Evolutionary conservation across 352 stramenopile species (phyloP).

Genomic region (Pythium coloratum): DNA sequence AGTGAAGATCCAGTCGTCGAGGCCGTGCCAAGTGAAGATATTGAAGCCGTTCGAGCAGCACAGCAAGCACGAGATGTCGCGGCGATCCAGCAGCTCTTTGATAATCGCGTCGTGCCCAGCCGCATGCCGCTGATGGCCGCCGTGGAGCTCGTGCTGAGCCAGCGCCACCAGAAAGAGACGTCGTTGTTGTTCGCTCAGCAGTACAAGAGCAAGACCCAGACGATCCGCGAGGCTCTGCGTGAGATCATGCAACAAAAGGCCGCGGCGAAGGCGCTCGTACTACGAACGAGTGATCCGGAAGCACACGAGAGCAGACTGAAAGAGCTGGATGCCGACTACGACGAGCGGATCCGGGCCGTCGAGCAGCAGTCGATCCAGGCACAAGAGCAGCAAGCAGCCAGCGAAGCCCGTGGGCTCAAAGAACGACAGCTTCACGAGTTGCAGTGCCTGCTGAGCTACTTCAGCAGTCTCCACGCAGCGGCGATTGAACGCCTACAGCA

Average conservation of each 20-base stretch:
- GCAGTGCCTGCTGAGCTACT: slow-evolving; percentile 42
- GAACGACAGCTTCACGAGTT: slow-evolving; percentile 49
- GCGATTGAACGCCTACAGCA: slow-evolving; percentile 26
- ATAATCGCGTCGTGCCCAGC: slow-evolving; percentile 40
- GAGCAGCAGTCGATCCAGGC: slow-evolving; percentile 34
- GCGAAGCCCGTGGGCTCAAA: slow-evolving; percentile 37
- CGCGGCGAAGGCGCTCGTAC: slow-evolving; percentile 39
- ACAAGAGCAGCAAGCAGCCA: slow-evolving; percentile 31
- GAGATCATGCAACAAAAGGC: slow-evolving; percentile 55
- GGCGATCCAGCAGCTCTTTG: slow-evolving; percentile 63
- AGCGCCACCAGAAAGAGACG: slow-evolving; percentile 55
- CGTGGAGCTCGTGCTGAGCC: slow-evolving; percentile 55
- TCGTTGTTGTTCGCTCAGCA: slow-evolving; percentile 36
- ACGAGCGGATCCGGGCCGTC: slow-evolving; percentile 34
- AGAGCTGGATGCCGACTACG: slow-evolving; percentile 45
- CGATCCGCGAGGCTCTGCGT: slow-evolving; percentile 34
- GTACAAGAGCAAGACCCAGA: slow-evolving; percentile 26
- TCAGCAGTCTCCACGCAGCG: slow-evolving; percentile 31
- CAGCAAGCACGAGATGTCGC: slow-evolving; percentile 49
- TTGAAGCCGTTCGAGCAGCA: slow-evolving; percentile 11
- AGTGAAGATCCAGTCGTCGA: background rate
- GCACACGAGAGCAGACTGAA: slow-evolving; percentile 14
- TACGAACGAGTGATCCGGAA: slow-evolving; percentile 7
- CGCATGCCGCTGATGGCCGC: slow-evolving; percentile 55
- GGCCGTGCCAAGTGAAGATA: slow-evolving; percentile 1